Conservation (phyloP, 2,329 filamentous ascomycete genomes). For the Chaetothyriales sp. region DNA sequence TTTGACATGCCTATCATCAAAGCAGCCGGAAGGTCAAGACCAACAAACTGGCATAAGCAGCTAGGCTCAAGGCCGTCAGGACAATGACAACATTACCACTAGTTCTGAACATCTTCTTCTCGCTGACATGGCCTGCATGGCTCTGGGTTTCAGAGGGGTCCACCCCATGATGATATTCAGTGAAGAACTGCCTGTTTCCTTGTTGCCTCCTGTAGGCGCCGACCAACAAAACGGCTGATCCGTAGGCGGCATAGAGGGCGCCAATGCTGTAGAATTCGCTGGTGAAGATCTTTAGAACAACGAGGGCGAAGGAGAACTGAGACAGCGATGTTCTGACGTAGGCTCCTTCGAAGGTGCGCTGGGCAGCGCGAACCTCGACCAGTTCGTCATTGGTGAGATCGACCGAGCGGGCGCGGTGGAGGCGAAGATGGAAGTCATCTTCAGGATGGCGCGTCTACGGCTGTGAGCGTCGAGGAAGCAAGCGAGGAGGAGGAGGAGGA, state of each 20-base stretch:
- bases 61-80: constrained; percentile 46
- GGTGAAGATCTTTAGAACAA: constrained; percentile 94
- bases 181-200: constrained; percentile 86
- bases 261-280: constrained; percentile 92
- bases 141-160: neutral
- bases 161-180: constrained; percentile 4
- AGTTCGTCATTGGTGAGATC: constrained; percentile 71
- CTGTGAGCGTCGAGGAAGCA: neutral
- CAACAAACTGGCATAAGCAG: constrained; percentile 45
- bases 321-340: constrained; percentile 89
- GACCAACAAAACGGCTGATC: constrained; percentile 66
- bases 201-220: constrained; percentile 76
- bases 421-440: constrained; percentile 61
- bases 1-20: no score
- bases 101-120: constrained; percentile 47
- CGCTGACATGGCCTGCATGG: constrained; percentile 41
- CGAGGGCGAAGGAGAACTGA: constrained; percentile 86
- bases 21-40: constrained; percentile 38
- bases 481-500: neutral
- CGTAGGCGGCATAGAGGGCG: constrained; percentile 88
- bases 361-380: constrained; percentile 84
- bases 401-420: constrained; percentile 71
- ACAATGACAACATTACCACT: constrained; percentile 52
- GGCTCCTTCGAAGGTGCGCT: constrained; percentile 92
- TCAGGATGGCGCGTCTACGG: constrained; percentile 41